phyloP scores from a whole-genome alignment of 495 filamentous ascomycete genomes.

The Antarctomyces pellizariae region DNA sequence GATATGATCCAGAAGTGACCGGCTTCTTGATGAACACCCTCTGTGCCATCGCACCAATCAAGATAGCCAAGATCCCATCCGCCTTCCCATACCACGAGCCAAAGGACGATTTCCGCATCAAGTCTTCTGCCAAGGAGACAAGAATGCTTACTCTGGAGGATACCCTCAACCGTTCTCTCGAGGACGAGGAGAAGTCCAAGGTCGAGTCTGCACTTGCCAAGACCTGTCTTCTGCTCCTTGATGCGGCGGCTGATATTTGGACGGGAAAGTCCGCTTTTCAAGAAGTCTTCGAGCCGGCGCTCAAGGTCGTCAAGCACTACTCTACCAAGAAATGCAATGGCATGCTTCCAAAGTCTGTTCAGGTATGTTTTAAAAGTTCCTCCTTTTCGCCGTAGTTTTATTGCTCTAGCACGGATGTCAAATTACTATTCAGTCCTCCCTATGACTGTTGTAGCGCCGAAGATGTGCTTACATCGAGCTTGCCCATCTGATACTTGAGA shows the following conservation, averaged over 20 bases:
- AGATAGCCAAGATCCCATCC: slow-evolving; percentile 20
- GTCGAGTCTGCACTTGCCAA: slow-evolving; percentile 35
- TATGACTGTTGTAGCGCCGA: too few relatives aligned
- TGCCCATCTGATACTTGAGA: too few relatives aligned
- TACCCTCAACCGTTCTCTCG: slow-evolving; percentile 15
- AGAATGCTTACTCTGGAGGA: slow-evolving; percentile 29
- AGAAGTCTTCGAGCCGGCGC: slow-evolving; percentile 43
- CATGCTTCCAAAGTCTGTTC: slow-evolving; percentile 20
- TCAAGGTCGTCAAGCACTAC: slow-evolving; percentile 30
- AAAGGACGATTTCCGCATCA: slow-evolving; percentile 26
- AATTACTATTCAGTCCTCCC: too few relatives aligned
- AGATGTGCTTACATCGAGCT: too few relatives aligned
- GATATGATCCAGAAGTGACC: slow-evolving; percentile 71
- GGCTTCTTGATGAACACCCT: slow-evolving; percentile 61
- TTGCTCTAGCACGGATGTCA: too few relatives aligned
- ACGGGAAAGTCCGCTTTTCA: slow-evolving; percentile 39
- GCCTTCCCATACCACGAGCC: slow-evolving; percentile 40
- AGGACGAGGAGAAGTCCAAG: slow-evolving; percentile 14
- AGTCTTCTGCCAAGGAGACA: slow-evolving; percentile 12
- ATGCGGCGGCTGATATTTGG: slow-evolving; percentile 38
- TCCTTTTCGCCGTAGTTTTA: background rate
- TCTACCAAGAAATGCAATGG: slow-evolving; percentile 21
- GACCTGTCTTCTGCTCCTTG: slow-evolving; percentile 32
- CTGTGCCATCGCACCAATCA: slow-evolving; percentile 35
- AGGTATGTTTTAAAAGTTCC: slow-evolving; percentile 9